Conservation (phyloP, 768 basidiomycete genomes). For the Leccinum arenicola region DNA sequence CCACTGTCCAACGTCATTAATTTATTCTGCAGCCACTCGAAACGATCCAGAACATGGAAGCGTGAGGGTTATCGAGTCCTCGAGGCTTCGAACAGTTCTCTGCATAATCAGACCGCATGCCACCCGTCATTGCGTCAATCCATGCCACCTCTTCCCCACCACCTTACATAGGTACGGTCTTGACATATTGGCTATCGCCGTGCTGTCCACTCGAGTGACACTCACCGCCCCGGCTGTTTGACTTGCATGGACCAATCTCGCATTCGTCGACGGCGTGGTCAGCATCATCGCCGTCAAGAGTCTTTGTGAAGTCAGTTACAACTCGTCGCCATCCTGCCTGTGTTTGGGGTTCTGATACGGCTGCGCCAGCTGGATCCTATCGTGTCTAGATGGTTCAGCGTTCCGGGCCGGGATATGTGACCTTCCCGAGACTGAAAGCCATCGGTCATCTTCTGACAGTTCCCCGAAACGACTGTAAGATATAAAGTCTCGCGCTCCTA, state of each 20-base stretch:
- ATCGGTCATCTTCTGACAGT: neutral
- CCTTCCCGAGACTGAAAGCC: neutral
- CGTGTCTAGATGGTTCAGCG: neutral
- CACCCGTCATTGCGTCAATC: too few relatives aligned
- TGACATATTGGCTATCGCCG: neutral
- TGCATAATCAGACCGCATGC: neutral
- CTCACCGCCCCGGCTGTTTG: neutral
- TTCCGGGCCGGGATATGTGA: neutral
- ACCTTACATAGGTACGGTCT: neutral
- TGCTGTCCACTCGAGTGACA: neutral
- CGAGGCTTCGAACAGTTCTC: neutral
- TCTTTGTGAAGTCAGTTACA: neutral
- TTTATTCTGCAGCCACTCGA: neutral
- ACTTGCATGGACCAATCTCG: neutral
- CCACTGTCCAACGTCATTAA: neutral
- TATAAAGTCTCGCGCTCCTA: too few relatives aligned
- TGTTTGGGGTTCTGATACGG: neutral
- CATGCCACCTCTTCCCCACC: neutral
- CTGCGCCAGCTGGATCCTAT: too few relatives aligned
- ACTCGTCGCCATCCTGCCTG: neutral
- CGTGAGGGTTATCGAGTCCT: neutral
- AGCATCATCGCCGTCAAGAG: neutral
- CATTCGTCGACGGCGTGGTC: neutral
- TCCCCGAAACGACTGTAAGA: neutral
- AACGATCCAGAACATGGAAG: neutral